Conservation (phyloP, 1,139 yeast genomes). For the Scheffersomyces cryptocercus region DNA sequence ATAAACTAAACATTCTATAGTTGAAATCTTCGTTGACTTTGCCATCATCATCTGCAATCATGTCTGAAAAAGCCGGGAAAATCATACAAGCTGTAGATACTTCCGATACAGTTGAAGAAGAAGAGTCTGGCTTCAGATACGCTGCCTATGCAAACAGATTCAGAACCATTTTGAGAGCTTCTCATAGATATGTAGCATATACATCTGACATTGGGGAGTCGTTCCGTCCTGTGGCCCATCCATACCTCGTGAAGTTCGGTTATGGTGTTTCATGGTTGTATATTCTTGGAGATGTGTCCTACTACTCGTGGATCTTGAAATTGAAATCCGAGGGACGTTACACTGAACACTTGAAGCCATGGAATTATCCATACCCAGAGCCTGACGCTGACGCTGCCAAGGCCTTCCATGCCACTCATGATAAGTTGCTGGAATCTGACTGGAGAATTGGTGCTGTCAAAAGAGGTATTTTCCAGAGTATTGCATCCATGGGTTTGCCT, state of each 20-base stretch:
- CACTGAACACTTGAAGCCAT: slow-evolving; percentile 63
- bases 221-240: slow-evolving; percentile 84
- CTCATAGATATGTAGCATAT: slow-evolving; percentile 85
- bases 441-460: slow-evolving; percentile 68
- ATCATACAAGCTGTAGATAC: slow-evolving; percentile 10
- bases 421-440: slow-evolving; percentile 46
- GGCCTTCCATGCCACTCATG: slow-evolving; percentile 25
- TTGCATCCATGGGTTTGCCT: slow-evolving; percentile 86
- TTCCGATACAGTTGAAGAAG: slow-evolving; percentile 12
- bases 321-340: slow-evolving; percentile 68
- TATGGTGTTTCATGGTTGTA: slow-evolving; percentile 81
- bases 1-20: too few species aligned
- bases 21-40: too few species aligned
- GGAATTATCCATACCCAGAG: slow-evolving; percentile 55
- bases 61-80: slow-evolving; percentile 3
- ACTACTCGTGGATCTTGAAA: slow-evolving; percentile 74
- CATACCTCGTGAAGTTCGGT: slow-evolving; percentile 60
- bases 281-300: slow-evolving; percentile 75
- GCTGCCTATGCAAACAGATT: slow-evolving; percentile 81
- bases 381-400: slow-evolving; percentile 42
- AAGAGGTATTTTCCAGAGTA: slow-evolving; percentile 74
- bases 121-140: slow-evolving; percentile 64
- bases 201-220: slow-evolving; percentile 89
- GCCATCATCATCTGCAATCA: neutral
- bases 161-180: slow-evolving; percentile 67